A percentile compares a stretch with the other conserved stretches of the same genome.
phyloP scores from a whole-genome alignment of 1,284 basidiomycete species.

The Fomitopsis palustris region DNA sequence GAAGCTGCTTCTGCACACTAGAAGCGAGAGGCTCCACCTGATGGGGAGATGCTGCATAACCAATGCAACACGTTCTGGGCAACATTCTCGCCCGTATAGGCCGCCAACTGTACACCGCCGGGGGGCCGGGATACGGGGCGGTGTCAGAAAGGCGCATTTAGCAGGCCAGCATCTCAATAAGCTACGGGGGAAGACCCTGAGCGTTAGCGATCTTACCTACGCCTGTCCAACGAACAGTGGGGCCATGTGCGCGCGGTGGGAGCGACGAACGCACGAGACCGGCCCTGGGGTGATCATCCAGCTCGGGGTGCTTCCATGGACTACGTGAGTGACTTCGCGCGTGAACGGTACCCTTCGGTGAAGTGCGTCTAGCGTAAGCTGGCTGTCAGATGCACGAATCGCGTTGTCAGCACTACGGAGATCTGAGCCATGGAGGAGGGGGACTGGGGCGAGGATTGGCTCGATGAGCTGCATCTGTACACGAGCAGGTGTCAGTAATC shows the following conservation, averaged over 20 bases:
- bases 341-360: background rate
- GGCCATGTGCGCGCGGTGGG: conserved; percentile 1
- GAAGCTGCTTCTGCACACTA: background rate
- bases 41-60: background rate
- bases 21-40: background rate
- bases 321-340: background rate
- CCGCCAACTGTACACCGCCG: too few species aligned
- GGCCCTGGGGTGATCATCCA: background rate
- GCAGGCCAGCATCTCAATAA: conserved; percentile 1
- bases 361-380: background rate
- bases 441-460: background rate
- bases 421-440: background rate
- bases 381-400: background rate
- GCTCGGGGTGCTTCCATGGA: background rate
- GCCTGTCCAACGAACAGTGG: conserved; percentile 1
- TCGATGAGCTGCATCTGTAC: background rate
- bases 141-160: background rate
- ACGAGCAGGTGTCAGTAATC: background rate
- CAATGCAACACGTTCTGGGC: background rate
- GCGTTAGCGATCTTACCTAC: conserved; percentile 2
- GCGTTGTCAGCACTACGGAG: background rate
- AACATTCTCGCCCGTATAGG: background rate
- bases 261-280: conserved; percentile 1
- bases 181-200: background rate
- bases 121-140: background rate